Evolutionary conservation across 305 asterid species (phyloP), one percentile per base, ranked within the genome.

Genomic region (Fraxinus latifolia): DNA sequence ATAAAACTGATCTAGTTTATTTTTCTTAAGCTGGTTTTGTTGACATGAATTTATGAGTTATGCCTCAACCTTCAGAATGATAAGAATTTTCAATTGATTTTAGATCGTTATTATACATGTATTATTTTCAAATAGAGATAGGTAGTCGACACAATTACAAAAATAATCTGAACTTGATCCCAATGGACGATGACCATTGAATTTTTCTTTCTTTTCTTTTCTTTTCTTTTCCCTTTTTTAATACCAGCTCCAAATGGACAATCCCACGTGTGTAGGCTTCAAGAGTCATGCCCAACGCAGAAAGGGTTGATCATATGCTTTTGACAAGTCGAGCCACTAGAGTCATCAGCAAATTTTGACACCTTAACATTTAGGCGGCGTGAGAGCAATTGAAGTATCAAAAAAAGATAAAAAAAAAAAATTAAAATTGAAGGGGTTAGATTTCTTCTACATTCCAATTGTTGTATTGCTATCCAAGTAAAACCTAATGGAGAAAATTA

Each of bases 401-500:
- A 8, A 65, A 65, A 7, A 2, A 25, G 3, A 33, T 3, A 2
- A 2, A 14, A 3, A 0, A 2, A 8, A 21, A 12, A 7, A 31
- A 34, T 0, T 31, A 33, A 33, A 36, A 36, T 36, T 19, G 37
- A 68, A 71, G 62, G 29, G 29, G 58, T 25, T 23, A 29, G 72
- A 33, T 15, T 77, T 31, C 8, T 78, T 60, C 47, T 76, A 55
- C 62, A 50, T 17, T 68, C 78, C 73, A 77, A 47, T 47, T 23
- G 25, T 68, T 29, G 19, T 15, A 25, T 81, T 39, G 17, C 85
- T 70, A 77, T n/a, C 78, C 6, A 78, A 31, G 58, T 17, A 32
- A 32, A 36, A 58, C 3, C 31, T 77, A 47, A 81, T 15, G 77
- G 4, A 60, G 65, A 68, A n/a, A 53, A 70, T 39, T 86, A 78